phyloP scores from a whole-genome alignment of 2,329 filamentous ascomycete genomes.

The Xylariaceae sp. region DNA sequence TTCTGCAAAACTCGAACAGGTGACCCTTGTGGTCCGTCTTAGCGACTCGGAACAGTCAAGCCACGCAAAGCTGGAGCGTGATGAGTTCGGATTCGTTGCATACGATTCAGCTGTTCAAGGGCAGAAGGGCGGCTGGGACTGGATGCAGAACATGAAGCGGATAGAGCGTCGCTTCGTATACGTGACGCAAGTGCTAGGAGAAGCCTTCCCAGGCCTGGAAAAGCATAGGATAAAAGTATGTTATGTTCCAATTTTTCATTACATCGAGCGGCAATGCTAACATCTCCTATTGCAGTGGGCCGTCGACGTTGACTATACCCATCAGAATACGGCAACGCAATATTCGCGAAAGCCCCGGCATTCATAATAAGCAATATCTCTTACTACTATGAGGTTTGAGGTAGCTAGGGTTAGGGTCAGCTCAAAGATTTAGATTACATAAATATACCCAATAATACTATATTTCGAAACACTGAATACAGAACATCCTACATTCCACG shows the following conservation, averaged over 20 bases:
- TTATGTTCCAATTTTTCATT: conserved; percentile 9
- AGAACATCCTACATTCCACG: too few species aligned
- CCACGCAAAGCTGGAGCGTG: conserved; percentile 9
- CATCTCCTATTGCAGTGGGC: conserved; percentile 20
- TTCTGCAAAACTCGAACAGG: conserved; percentile 14
- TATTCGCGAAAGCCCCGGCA: conserved; percentile 18
- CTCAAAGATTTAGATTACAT: too few species aligned
- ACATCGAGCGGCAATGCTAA: conserved; percentile 20
- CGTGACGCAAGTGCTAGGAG: conserved; percentile 18
- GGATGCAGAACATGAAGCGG: conserved; percentile 25
- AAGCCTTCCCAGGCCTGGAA: conserved; percentile 24
- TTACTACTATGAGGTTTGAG: too few species aligned
- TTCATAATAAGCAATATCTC: too few species aligned
- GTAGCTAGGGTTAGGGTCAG: too few species aligned
- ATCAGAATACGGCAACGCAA: conserved; percentile 18
- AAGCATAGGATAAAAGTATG: conserved; percentile 21
- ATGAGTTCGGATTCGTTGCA: conserved; percentile 24
- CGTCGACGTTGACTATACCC: conserved; percentile 27
- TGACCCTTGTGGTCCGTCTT: conserved; percentile 22
- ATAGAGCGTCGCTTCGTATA: conserved; percentile 24
- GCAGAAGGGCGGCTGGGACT: conserved; percentile 15
- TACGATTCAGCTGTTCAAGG: conserved; percentile 18
- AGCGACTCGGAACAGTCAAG: not conserved
- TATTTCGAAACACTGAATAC: too few species aligned
- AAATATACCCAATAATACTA: too few species aligned